A percentile compares a stretch with the other conserved stretches of the same genome.
Evolutionary conservation across 1,284 basidiomycete species (phyloP).

Genomic region (Golubevia pallescens): DNA sequence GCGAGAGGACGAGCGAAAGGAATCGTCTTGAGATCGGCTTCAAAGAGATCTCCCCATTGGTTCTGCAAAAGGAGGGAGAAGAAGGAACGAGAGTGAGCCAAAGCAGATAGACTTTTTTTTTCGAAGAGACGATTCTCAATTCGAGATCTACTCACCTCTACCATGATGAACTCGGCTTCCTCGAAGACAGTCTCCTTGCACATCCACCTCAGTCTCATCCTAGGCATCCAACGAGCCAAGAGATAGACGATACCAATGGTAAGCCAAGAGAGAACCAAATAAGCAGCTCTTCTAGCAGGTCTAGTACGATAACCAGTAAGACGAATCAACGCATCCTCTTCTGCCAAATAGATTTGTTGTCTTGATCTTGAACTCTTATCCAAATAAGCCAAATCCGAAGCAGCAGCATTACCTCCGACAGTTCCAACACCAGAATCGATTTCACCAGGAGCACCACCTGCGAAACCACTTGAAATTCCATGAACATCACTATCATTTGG

Average conservation of each 20-base stretch:
- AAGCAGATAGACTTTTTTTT: too few relatives aligned
- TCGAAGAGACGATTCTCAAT: too few relatives aligned
- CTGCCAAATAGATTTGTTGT: constrained; percentile 59
- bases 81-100: neutral
- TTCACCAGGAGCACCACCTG: constrained; percentile 8
- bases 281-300: constrained; percentile 27
- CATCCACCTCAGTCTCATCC: constrained; percentile 40
- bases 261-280: constrained; percentile 40
- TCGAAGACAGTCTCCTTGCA: constrained; percentile 45
- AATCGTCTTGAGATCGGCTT: constrained; percentile 34
- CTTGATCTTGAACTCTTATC: constrained; percentile 47
- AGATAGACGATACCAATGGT: constrained; percentile 55
- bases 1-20: constrained; percentile 56
- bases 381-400: constrained; percentile 36
- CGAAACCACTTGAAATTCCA: constrained; percentile 26
- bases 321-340: constrained; percentile 59
- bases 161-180: constrained; percentile 56
- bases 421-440: neutral
- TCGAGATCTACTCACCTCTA: constrained; percentile 19
- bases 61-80: too few relatives aligned
- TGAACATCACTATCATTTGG: constrained; percentile 13
- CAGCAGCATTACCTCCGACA: neutral
- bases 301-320: constrained; percentile 53
- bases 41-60: constrained; percentile 59
- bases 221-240: constrained; percentile 55